Evolutionary conservation across 768 basidiomycete species (phyloP), one percentile per base, ranked within the genome.

Genomic region (Pleurotus platypus): DNA sequence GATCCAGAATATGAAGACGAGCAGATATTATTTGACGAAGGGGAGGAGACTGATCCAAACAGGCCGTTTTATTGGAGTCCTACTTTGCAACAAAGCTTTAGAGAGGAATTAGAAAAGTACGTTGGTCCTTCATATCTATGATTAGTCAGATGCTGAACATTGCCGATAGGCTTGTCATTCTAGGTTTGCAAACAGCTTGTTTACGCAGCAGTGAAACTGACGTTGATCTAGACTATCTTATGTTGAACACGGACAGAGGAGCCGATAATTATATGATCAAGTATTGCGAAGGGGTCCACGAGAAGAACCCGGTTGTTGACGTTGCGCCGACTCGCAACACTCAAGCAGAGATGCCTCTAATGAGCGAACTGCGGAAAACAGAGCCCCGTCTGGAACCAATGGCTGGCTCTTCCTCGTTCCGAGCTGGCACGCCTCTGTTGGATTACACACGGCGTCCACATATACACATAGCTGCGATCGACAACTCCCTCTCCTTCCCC

Each of bases 181-280:
- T 95, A 63, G 90, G 90, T 90, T 69, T 45, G 70, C 46, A 18
- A 24, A 58, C 9, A 47, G 45, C 20, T 11, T 16, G 30, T 24
- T n/a, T 8, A 16, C 38, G 22, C 22, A 3, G 3, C 22, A 24
- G 22, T 24, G 2, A 24, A 3, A 24, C 22, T 24, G 22, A 24
- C 22, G 22, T 24, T 24, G 22, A 24, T 24, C 22, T 2, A n/a
- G 92, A 95, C 70, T 93, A 89, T 71, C 77, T 96, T 45, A 95
- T 95, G 88, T 83, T 92, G 53, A 95, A 94, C 69, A 95, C 94
- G 16, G 93, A 94, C 67, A 84, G 92, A 50, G 87, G 81, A 38
- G 87, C 90, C 1, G 92, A 93, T 74, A 92, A 93, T 69, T 94
- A 90, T 70, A 94, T 94, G 92, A 89, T 94, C 72, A 93, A 91